These are phyloP conservation scores for Fusarium longipes DNA, from an alignment of 2,329 filamentous ascomycete genomes.

Conservation along the genomic window DNA sequence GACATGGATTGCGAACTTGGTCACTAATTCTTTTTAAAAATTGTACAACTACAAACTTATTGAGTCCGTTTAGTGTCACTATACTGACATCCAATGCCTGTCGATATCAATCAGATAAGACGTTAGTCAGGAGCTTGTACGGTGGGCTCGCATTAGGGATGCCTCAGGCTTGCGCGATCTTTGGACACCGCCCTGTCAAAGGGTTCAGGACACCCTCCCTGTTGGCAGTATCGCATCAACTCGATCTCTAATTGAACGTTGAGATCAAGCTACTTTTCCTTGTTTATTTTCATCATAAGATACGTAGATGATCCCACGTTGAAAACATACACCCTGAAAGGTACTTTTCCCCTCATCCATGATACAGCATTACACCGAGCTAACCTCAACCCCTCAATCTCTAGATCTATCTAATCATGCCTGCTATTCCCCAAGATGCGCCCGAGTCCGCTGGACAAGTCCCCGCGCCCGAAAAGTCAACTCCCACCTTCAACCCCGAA, in stretches of 20 bases:
- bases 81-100: not conserved
- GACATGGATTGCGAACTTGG: too few relatives aligned
- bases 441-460: conserved; percentile 46
- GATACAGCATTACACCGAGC: conserved; percentile 15
- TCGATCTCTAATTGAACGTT: conserved; percentile 2
- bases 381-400: not conserved
- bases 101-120: conserved; percentile 5
- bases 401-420: conserved; percentile 24
- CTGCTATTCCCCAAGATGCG: conserved; percentile 29
- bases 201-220: conserved; percentile 24
- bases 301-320: conserved; percentile 14
- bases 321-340: conserved; percentile 16
- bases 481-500: conserved; percentile 77
- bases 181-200: conserved; percentile 26
- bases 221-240: conserved; percentile 27
- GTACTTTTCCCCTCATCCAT: conserved; percentile 17
- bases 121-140: conserved; percentile 15
- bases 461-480: conserved; percentile 61
- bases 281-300: not conserved
- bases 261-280: conserved; percentile 6
- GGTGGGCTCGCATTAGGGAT: conserved; percentile 25
- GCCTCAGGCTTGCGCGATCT: conserved; percentile 14
- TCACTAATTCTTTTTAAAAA: not conserved
- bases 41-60: not conserved
- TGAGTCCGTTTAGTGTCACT: not conserved